These are phyloP conservation scores for Saxophila tyrrhenica DNA, from an alignment of 495 filamentous ascomycete species.

Conservation along the genomic window DNA sequence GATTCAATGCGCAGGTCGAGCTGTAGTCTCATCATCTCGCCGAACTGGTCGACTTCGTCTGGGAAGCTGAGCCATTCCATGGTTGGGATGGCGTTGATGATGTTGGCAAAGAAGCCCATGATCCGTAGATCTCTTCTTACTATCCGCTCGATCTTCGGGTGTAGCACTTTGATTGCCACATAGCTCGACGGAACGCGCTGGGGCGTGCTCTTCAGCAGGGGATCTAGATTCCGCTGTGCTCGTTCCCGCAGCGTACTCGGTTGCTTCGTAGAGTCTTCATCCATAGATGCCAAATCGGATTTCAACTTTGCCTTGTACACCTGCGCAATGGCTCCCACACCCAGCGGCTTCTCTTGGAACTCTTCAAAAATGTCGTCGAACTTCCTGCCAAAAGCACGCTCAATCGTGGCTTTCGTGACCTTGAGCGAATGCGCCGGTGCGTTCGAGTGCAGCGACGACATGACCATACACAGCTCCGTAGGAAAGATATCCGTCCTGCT, in stretches of 20 bases:
- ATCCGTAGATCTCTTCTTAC: slow-evolving; percentile 85
- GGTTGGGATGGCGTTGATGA: slow-evolving; percentile 80
- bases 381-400: slow-evolving; percentile 63
- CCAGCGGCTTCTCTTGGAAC: slow-evolving; percentile 81
- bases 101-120: slow-evolving; percentile 81
- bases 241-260: slow-evolving; percentile 49
- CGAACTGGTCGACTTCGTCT: slow-evolving; percentile 87
- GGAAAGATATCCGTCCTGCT: slow-evolving; percentile 96
- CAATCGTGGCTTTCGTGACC: slow-evolving; percentile 66
- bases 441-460: slow-evolving; percentile 92
- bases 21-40: slow-evolving; percentile 96
- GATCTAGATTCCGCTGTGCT: slow-evolving; percentile 71
- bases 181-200: slow-evolving; percentile 80
- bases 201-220: slow-evolving; percentile 72
- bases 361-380: slow-evolving; percentile 96
- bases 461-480: slow-evolving; percentile 77
- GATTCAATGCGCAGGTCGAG: slow-evolving; percentile 92
- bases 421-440: slow-evolving; percentile 81
- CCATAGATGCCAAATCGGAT: slow-evolving; percentile 55
- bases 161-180: slow-evolving; percentile 93
- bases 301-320: slow-evolving; percentile 95
- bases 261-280: slow-evolving; percentile 42
- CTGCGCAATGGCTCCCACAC: slow-evolving; percentile 94
- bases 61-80: slow-evolving; percentile 97
- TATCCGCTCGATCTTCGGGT: slow-evolving; percentile 79